phyloP scores from a whole-genome alignment of 495 filamentous ascomycete genomes.

The Lophiotrema nucula region DNA sequence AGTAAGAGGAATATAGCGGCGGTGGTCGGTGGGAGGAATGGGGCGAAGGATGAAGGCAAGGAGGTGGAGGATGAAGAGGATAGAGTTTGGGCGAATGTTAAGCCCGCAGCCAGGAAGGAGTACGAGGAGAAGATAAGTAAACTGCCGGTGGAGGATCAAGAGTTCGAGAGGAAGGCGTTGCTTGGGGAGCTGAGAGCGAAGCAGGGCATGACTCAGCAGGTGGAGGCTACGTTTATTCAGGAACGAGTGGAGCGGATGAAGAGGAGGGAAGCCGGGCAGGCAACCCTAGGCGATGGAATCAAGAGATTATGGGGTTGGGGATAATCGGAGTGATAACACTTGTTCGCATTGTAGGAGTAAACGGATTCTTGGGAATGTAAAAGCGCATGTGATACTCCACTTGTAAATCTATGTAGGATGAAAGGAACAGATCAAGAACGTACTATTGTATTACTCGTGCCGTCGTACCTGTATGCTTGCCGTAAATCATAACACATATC shows the following conservation, averaged over 20 bases:
- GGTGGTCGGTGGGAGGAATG: not conserved
- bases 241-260: slow-evolving; percentile 36
- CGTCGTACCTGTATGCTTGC: too few species aligned
- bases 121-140: slow-evolving; percentile 35
- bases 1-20: slow-evolving; percentile 24
- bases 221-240: slow-evolving; percentile 32
- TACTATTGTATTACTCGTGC: too few species aligned
- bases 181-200: slow-evolving; percentile 36
- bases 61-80: not conserved
- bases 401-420: too few species aligned
- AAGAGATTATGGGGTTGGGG: slow-evolving; percentile 41
- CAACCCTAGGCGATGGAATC: slow-evolving; percentile 40
- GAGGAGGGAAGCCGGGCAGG: slow-evolving; percentile 39
- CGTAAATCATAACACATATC: too few species aligned
- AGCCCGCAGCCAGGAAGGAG: slow-evolving; percentile 29
- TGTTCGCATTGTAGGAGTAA: too few species aligned
- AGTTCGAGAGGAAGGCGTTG: slow-evolving; percentile 39
- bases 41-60: not conserved
- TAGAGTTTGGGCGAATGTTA: slow-evolving; percentile 24
- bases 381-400: too few species aligned
- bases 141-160: slow-evolving; percentile 33
- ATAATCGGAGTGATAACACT: slow-evolving; percentile 3
- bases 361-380: too few species aligned
- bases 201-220: slow-evolving; percentile 30
- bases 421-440: too few species aligned